A percentile compares a stretch with the other conserved stretches of the same genome.
phyloP scores from a whole-genome alignment of 2,329 filamentous ascomycete genomes.

The Xylariaceae sp. region DNA sequence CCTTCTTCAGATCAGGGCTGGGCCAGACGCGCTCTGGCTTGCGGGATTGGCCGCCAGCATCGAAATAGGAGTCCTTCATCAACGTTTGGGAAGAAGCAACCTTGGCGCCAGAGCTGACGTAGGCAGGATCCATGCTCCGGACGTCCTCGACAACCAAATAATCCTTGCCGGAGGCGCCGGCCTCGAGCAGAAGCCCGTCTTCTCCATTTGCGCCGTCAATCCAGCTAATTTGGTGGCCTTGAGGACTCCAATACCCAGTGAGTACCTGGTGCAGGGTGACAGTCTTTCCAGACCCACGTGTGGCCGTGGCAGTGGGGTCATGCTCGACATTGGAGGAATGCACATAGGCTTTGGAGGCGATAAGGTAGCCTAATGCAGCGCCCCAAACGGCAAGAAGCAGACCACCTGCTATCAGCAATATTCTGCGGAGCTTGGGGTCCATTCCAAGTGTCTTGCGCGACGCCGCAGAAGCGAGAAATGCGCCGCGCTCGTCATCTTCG shows the following conservation, averaged over 20 bases:
- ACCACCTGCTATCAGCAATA: conserved; percentile 57
- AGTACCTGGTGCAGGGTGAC: conserved; percentile 71
- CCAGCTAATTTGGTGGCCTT: conserved; percentile 67
- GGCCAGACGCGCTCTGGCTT: conserved; percentile 64
- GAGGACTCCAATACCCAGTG: conserved; percentile 60
- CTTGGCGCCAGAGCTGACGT: conserved; percentile 34
- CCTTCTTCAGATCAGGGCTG: conserved; percentile 79
- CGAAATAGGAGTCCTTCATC: conserved; percentile 67
- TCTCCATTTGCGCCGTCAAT: conserved; percentile 69
- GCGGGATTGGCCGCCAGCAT: conserved; percentile 52
- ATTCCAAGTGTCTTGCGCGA: conserved; percentile 49
- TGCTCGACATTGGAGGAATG: conserved; percentile 60
- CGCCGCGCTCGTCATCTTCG: conserved; percentile 45
- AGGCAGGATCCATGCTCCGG: conserved; percentile 47
- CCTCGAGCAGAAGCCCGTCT: conserved; percentile 81
- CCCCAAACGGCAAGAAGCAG: conserved; percentile 66
- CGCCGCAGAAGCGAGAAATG: conserved; percentile 44
- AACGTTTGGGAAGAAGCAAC: conserved; percentile 59
- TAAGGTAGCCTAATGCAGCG: conserved; percentile 62
- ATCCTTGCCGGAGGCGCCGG: conserved; percentile 58
- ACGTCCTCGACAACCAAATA: conserved; percentile 89
- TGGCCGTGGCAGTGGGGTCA: conserved; percentile 61
- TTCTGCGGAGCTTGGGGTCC: conserved; percentile 61
- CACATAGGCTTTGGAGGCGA: conserved; percentile 62
- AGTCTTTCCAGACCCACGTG: conserved; percentile 63